Base-by-base conservation (phyloP, 176 grass and related monocot species). In the Triticum urartu region DNA sequence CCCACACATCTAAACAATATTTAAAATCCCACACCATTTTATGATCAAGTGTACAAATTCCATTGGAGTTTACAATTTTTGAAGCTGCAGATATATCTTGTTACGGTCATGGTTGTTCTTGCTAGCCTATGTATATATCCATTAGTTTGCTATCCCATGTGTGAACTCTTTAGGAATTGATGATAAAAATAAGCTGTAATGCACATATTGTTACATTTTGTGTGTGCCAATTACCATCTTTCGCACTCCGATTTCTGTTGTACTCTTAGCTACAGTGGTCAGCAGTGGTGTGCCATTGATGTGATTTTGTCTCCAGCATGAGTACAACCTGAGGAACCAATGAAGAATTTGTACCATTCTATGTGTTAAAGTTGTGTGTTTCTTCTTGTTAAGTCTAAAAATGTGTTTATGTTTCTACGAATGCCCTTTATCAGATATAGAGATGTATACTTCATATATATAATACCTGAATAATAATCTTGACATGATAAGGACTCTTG, bases 71-170 rank as follows among this genome's bases (percentile, higher is more conserved):
- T 14, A 72, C 12, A 43, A 17, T 28, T 75, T 74, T 48, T 0
- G 13, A 48, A 48, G 39, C n/a, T 47, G 11, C 71, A 9, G 71
- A 45, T 22, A 47, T 7, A 47, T 24, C 5, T 74, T 47, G 11
- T 74, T 5, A 12, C n/a, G 14, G 21, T 26, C n/a, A 47, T 39
- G 33, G 34, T 62, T 62, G 56, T 61, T 39, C 56, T 62, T 73
- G 15, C 2, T 63, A 33, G 26, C 73, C 45, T 24, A 22, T 11
- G 22, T 35, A 48, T 59, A 33, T 73, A 15, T 50, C 26, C 24
- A 86, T 86, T 72, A 56, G 45, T 34, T 85, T 66, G 4, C 4
- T 40, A 69, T 58, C 11, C 13, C 24, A 72, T 36, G 42, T 81
- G 33, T 68, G 34, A 70, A 76, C 3, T 68, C 17, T 43, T 17